phyloP scores from a whole-genome alignment of 768 basidiomycete species.

The Podaxis sp. region DNA sequence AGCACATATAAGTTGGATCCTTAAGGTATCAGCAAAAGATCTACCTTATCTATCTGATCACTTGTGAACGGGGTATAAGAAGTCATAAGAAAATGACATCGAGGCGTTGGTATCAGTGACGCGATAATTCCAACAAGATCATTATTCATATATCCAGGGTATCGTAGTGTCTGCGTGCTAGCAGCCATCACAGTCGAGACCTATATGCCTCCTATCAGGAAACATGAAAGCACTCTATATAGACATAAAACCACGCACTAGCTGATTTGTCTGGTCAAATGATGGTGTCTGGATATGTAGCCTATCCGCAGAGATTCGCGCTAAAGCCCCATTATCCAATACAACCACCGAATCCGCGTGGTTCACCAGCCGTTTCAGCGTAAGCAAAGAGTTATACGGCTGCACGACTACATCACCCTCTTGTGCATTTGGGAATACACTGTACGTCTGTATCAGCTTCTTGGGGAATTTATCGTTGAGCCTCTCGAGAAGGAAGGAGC shows the following conservation, averaged over 20 bases:
- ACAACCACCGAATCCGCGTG: conserved; percentile 98
- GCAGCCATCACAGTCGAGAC: conserved; percentile 98
- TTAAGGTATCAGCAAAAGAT: conserved; percentile 11
- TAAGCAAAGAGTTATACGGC: conserved; percentile 93
- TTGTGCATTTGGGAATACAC: conserved; percentile 92
- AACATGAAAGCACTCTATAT: background rate
- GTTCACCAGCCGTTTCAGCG: conserved; percentile 90
- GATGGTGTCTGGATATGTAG: conserved; percentile 83
- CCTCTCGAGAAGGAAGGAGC: conserved; percentile 96
- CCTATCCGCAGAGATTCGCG: conserved; percentile 90
- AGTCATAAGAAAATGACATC: conserved; percentile 98
- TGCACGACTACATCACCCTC: conserved; percentile 98
- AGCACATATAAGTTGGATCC: background rate
- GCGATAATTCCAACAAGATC: conserved; percentile 97
- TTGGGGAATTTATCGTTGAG: conserved; percentile 98
- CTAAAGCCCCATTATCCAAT: conserved; percentile 91
- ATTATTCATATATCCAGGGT: conserved; percentile 99
- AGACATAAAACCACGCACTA: conserved; percentile 41
- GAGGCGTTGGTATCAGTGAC: conserved; percentile 92
- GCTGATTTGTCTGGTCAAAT: conserved; percentile 90
- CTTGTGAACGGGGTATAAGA: conserved; percentile 98
- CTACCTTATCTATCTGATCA: conserved; percentile 92
- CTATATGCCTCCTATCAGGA: conserved; percentile 31
- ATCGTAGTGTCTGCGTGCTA: conserved; percentile 93
- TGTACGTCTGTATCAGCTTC: conserved; percentile 98